Base-by-base conservation (phyloP, 192 early-diverging fungal genomes). In the Funneliformis mosseae region DNA sequence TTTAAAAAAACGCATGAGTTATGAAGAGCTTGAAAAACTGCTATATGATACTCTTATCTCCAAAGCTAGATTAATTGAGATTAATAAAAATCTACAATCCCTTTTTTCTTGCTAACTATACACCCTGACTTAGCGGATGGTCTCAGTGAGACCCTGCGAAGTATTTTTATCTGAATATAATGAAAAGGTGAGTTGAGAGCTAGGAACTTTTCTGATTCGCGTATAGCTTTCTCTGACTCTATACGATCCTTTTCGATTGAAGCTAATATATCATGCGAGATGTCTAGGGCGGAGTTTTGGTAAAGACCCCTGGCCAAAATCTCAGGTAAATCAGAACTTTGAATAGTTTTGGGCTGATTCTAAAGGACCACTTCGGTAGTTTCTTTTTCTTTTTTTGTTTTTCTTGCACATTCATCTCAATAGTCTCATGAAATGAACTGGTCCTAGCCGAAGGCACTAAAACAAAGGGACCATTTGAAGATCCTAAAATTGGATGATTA, bases 311-410 rank as follows among this genome's bases (percentile, higher is more conserved):
- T n/a, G n/a, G n/a, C 62, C 8, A 8, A 63, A 63, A 63, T 63
- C 27, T 63, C 11, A 63, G 62, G 25, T 63, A 63, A 63, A 28
- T 62, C 25, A 62, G 60, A 62, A 62, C 23, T 62, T 62, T 8
- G n/a, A 62, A 62, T 62, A 2, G 60, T n/a, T 62, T 21, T 25
- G 25, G 60, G 23, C 60, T 62, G 42, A 8, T 43, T 8, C 42
- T 43, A 8, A 8, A 46, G 45, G 45, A 46, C 45, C 9, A 11
- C 45, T 46, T 63, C 25, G 23, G 25, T 7, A 62, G 18, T 27
- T 62, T 62, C 21, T 62, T 62, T 62, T 62, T 43, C 60, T 62
- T 62, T 62, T 62, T 62, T 62, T 62, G 60, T 21, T 62, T 62
- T 62, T 62, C n/a, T 62, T 62, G 2, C 60, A 21, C 8, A 43